Base-by-base conservation (phyloP, 176 grass and related monocot genomes). In the Ananas comosus region DNA sequence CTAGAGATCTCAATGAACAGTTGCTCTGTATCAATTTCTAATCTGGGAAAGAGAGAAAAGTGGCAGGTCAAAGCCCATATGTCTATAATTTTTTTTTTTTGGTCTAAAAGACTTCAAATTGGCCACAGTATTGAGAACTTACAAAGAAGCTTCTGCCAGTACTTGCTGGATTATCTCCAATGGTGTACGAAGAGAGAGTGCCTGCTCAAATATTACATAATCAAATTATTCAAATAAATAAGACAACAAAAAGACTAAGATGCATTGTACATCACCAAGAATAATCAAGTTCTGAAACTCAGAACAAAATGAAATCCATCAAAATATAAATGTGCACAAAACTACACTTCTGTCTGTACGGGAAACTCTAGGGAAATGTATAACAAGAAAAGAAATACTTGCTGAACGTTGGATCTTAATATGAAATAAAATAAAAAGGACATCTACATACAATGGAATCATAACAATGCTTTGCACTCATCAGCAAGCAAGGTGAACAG, bases 81-180 rank as follows among this genome's bases (percentile, higher is more conserved):
- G 54, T 1, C 18, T 11, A 7, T 18, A 58, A 18, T 10, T n/a
- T 58, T 58, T 6, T 33, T 33, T 42, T 42, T 42, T 6, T 42
- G 7, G 4, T 42, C 33, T 42, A 42, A 42, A 42, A 7, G 54
- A 59, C 54, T 16, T 17, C 54, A 13, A 59, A 59, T 59, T 22
- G 22, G 54, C 14, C 71, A 73, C 56, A 49, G 63, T 21, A 73
- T 12, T 13, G 16, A 69, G 49, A 59, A 86, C 76, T 85, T 86
- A 96, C 92, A 68, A 72, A n/a, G 81, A 91, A 70, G 92, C 85
- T 72, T 96, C 81, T 57, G 59, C 69, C 9, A 96, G 66, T 53
- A 96, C 33, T 76, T 85, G 73, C 76, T 89, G 70, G 79, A 91
- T 28, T 49, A 70, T 65, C 64, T 84, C 53, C 81, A 96, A 70